These are phyloP conservation scores for Retiboletus fuscus DNA, from an alignment of 1,284 basidiomycete genomes.

Conservation along the genomic window DNA sequence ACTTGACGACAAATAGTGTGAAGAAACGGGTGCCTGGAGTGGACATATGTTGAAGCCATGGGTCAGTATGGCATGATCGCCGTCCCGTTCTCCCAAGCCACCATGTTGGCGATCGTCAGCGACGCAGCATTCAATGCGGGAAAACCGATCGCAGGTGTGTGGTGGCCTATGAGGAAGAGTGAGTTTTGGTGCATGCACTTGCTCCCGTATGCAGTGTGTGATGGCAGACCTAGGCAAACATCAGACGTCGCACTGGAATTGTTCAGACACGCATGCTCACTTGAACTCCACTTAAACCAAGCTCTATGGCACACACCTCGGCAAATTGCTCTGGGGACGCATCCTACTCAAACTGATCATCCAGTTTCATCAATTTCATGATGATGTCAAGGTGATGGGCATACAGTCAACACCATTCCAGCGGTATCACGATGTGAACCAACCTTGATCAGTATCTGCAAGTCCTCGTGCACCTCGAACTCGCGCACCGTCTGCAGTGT, in stretches of 20 bases:
- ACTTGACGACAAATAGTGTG: conserved; percentile 44
- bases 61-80: conserved; percentile 23
- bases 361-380: conserved; percentile 91
- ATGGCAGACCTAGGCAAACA: conserved; percentile 83
- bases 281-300: conserved; percentile 94
- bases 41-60: conserved; percentile 51
- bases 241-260: conserved; percentile 23
- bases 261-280: conserved; percentile 60
- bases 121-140: no score
- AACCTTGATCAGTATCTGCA: conserved; percentile 93
- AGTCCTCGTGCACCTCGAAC: conserved; percentile 78
- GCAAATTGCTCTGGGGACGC: conserved; percentile 95
- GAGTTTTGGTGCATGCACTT: no score
- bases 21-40: conserved; percentile 45
- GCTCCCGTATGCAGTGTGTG: conserved; percentile 80
- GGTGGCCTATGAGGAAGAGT: no score
- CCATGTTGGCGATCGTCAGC: no score
- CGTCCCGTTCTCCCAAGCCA: no score
- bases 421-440: conserved; percentile 40
- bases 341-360: conserved; percentile 94
- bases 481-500: conserved; percentile 62
- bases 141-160: no score
- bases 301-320: conserved; percentile 85
- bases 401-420: conserved; percentile 19
- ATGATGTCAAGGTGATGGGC: conserved; percentile 89